Base-by-base conservation (phyloP, 164 flowering plant species). In the Nelumbo lutea region DNA sequence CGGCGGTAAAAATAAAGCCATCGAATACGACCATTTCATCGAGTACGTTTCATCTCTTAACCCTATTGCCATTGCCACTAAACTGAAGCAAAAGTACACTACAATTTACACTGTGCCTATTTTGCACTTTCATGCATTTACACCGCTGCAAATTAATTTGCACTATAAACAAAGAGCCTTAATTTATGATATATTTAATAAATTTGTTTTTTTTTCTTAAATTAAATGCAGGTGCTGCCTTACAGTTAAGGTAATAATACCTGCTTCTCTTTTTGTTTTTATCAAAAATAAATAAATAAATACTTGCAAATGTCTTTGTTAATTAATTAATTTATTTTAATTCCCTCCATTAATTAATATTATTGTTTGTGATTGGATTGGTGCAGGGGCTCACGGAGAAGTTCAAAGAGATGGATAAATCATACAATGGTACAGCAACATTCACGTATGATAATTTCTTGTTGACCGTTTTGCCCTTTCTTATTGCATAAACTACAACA, bases 341-440 rank as follows among this genome's bases (percentile, higher is more conserved):
- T 27, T 27, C 27, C 27, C 27, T 27, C 27, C 27, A 27, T 27
- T 27, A 27, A 27, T 27, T 27, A 27, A 27, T 27, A 27, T 27
- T 27, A 27, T 27, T 27, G 27, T 27, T 27, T 46, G 57, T 10
- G 55, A 8, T 53, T 14, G 57, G n/a, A 15, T 53, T 4, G 3
- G 1, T 80, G 82, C 82, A 88, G 92, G 96, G 96, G 11, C 79
- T 90, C 41, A 84, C 88, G 0, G 96, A 90, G 72, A 90, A 90
- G 70, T 90, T 90, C 77, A 88, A 86, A 86, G 96, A 86, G 68
- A 85, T 78, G 76, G 93, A 90, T 67, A 75, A 77, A 1, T 2
- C 60, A 5, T 83, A 74, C 78, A 55, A 77, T 6, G 96, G 93
- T 5, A 76, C 85, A 1, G 88, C 90, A 8, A 83, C 82, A 7